A percentile compares a stretch with the other conserved stretches of the same genome.
Evolutionary conservation across 208 protist species (phyloP).

Genomic region (Trypanosoma lewisi): DNA sequence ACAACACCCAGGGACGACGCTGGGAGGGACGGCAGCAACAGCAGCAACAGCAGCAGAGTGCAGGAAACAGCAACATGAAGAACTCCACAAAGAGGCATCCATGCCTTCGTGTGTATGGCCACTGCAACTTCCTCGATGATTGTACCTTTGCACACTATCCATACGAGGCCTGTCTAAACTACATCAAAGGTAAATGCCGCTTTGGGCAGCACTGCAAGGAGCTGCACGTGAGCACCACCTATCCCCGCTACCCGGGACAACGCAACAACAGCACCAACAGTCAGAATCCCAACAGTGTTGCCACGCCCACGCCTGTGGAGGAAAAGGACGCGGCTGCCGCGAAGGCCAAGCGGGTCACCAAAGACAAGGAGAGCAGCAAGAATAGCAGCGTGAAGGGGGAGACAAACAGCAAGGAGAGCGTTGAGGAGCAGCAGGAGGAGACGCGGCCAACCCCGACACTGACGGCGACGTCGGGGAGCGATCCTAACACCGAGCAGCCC

Average conservation of each 20-base stretch:
- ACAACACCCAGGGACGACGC: not conserved
- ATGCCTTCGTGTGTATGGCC: slow-evolving; percentile 86
- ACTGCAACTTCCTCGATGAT: slow-evolving; percentile 87
- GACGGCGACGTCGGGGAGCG: not conserved
- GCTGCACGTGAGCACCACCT: slow-evolving; percentile 70
- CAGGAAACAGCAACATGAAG: slow-evolving; percentile 4
- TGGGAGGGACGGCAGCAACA: slow-evolving; percentile 24
- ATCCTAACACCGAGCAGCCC: not conserved
- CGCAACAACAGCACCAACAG: slow-evolving; percentile 13
- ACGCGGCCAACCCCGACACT: not conserved
- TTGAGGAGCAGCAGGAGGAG: slow-evolving; percentile 5
- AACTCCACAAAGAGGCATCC: slow-evolving; percentile 50
- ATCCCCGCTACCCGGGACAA: slow-evolving; percentile 34
- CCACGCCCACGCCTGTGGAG: not conserved
- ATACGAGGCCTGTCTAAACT: slow-evolving; percentile 85
- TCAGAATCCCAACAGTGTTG: slow-evolving; percentile 1
- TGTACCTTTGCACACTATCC: slow-evolving; percentile 89
- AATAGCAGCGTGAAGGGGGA: slow-evolving; percentile 23
- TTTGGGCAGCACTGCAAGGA: slow-evolving; percentile 85
- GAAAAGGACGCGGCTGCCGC: slow-evolving; percentile 10
- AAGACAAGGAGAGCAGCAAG: slow-evolving; percentile 21
- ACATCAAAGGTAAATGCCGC: slow-evolving; percentile 91
- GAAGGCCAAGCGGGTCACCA: slow-evolving; percentile 7
- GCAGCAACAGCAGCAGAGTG: slow-evolving; percentile 17
- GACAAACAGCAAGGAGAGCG: slow-evolving; percentile 8